Evolutionary conservation across 108 stramenopile species (phyloP).

Genomic region (Pseudonitzschia delicatissima): DNA sequence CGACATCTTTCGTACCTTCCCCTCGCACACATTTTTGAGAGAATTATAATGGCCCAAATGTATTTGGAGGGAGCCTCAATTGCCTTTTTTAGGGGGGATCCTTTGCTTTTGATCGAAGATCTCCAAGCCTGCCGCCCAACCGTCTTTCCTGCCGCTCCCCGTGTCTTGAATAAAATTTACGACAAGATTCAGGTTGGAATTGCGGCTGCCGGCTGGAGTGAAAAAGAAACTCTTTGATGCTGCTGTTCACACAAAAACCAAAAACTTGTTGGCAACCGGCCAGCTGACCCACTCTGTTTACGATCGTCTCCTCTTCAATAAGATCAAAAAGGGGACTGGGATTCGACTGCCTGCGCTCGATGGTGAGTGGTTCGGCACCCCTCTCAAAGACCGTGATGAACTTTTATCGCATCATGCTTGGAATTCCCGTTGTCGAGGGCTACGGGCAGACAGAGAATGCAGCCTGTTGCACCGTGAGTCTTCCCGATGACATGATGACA

Average conservation of each 20-base stretch:
- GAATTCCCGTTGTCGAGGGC: slow-evolving; percentile 91
- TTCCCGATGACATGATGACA: slow-evolving; percentile 71
- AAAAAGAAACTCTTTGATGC: slow-evolving; percentile 88
- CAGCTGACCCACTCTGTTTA: slow-evolving; percentile 77
- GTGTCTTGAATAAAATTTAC: slow-evolving; percentile 93
- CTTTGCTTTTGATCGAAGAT: slow-evolving; percentile 80
- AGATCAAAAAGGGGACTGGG: slow-evolving; percentile 90
- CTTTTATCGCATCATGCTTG: slow-evolving; percentile 89
- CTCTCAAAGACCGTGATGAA: slow-evolving; percentile 84
- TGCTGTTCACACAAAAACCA: slow-evolving; percentile 86
- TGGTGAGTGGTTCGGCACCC: slow-evolving; percentile 93
- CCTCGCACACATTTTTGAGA: slow-evolving; percentile 95
- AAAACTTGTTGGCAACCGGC: slow-evolving; percentile 52
- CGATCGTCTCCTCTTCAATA: slow-evolving; percentile 91
- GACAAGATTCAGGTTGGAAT: slow-evolving; percentile 89
- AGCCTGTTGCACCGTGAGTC: slow-evolving; percentile 67
- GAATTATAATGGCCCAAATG: slow-evolving; percentile 59
- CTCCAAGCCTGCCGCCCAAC: slow-evolving; percentile 90
- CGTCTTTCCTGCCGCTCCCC: slow-evolving; percentile 86
- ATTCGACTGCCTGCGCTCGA: slow-evolving; percentile 79
- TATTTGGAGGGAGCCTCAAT: slow-evolving; percentile 70
- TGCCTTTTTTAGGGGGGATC: slow-evolving; percentile 87
- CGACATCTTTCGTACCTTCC: slow-evolving; percentile 95
- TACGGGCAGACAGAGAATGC: slow-evolving; percentile 97
- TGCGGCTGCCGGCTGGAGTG: slow-evolving; percentile 78